Percentiles rank a stretch among this genome's conserved stretches.
Evolutionary conservation across 1,284 basidiomycete genomes (phyloP).

Genomic region (Melampsora larici-populina): DNA sequence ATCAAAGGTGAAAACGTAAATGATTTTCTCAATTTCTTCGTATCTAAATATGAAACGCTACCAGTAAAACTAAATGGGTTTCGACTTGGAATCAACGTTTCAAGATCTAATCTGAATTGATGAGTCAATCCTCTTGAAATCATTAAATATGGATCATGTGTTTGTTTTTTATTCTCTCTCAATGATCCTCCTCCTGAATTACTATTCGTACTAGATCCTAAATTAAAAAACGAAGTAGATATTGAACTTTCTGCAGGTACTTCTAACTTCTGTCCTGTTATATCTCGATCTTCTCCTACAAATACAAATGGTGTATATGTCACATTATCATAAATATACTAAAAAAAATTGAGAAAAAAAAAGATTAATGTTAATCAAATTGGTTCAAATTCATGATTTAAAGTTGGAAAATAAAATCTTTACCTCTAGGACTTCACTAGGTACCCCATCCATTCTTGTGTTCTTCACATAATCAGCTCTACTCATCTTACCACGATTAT

Average conservation of each 20-base stretch:
- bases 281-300: conserved; percentile 66
- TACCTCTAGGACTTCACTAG: conserved; percentile 39
- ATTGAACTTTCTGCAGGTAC: background rate
- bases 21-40: conserved; percentile 2
- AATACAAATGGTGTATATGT: conserved; percentile 92
- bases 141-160: conserved; percentile 23
- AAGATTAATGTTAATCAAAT: background rate
- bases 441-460: conserved; percentile 56
- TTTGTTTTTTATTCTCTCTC: conserved; percentile 11
- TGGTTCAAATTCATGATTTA: no score
- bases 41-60: conserved; percentile 22
- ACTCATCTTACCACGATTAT: conserved; percentile 92
- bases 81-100: conserved; percentile 30
- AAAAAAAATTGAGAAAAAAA: background rate
- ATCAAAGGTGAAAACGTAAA: conserved; percentile 7
- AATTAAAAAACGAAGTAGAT: conserved; percentile 11
- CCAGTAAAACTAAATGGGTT: conserved; percentile 42
- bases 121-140: conserved; percentile 31
- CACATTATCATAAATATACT: conserved; percentile 97
- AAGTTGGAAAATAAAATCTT: background rate
- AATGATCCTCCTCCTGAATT: background rate
- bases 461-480: conserved; percentile 90
- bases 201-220: background rate
- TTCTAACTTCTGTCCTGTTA: conserved; percentile 16
- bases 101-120: conserved; percentile 25